A percentile compares a stretch with the other conserved stretches of the same genome.
These are phyloP conservation scores for Viridothelium virens DNA, from an alignment of 495 filamentous ascomycete genomes.

Conservation along the genomic window DNA sequence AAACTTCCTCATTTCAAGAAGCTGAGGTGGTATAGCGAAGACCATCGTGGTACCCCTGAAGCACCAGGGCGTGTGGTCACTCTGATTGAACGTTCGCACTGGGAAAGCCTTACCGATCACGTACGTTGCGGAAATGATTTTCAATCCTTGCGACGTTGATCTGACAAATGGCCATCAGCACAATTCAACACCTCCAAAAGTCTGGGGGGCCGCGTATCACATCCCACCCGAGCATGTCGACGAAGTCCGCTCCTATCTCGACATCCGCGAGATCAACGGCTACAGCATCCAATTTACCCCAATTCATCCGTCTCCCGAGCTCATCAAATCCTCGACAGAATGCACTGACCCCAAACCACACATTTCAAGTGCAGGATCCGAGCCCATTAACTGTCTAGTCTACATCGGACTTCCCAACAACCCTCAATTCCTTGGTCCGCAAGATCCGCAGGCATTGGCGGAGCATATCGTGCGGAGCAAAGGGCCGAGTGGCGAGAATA, in stretches of 20 bases:
- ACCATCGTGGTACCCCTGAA: conserved; percentile 87
- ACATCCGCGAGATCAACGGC: conserved; percentile 94
- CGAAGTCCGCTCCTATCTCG: conserved; percentile 83
- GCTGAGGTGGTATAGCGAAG: conserved; percentile 50
- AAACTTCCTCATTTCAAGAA: background rate
- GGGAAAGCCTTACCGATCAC: conserved; percentile 69
- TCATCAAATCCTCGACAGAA: background rate
- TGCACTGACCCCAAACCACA: background rate
- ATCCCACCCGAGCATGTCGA: conserved; percentile 64
- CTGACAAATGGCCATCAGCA: conserved; percentile 19
- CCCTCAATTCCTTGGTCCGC: conserved; percentile 81
- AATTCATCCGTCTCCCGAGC: conserved; percentile 32
- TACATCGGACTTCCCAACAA: conserved; percentile 95
- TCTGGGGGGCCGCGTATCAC: conserved; percentile 92
- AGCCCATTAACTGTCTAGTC: conserved; percentile 55
- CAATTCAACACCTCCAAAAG: conserved; percentile 49
- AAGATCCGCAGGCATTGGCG: conserved; percentile 73
- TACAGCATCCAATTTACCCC: conserved; percentile 84
- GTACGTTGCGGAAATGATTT: conserved; percentile 23
- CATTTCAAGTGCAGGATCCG: background rate
- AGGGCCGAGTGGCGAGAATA: conserved; percentile 85
- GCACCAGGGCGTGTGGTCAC: conserved; percentile 89
- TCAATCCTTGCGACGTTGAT: background rate
- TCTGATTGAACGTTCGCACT: conserved; percentile 72
- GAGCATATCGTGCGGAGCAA: conserved; percentile 67